Evolutionary conservation across 495 filamentous ascomycete species (phyloP).

Genomic region (Penicillium subrubescens): DNA sequence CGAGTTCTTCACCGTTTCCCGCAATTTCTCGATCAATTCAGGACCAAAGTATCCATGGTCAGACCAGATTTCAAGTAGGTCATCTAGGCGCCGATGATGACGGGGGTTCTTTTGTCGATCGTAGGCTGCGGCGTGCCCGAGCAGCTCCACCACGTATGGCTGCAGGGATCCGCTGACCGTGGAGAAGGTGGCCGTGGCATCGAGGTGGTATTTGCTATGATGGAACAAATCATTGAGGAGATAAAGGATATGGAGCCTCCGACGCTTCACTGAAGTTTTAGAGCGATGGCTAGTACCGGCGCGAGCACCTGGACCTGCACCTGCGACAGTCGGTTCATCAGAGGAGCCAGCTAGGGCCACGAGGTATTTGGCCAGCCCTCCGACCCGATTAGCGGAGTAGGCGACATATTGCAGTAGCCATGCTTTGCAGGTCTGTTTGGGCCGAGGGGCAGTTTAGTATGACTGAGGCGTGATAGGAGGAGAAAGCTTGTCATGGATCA

Average conservation of each 20-base stretch:
- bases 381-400: constrained; percentile 65
- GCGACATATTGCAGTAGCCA: constrained; percentile 77
- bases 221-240: constrained; percentile 82
- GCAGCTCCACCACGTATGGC: constrained; percentile 59
- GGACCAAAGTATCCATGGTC: constrained; percentile 66
- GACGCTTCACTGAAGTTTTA: constrained; percentile 63
- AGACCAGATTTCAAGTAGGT: constrained; percentile 74
- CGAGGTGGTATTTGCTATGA: constrained; percentile 65
- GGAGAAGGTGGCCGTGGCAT: constrained; percentile 43
- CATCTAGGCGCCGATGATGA: constrained; percentile 64
- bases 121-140: constrained; percentile 65
- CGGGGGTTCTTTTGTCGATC: constrained; percentile 58
- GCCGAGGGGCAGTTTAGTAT: constrained; percentile 48
- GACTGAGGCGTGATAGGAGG: constrained; percentile 22
- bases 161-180: constrained; percentile 63
- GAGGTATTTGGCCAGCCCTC: constrained; percentile 76
- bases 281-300: constrained; percentile 14
- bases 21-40: constrained; percentile 61
- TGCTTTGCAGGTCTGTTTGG: constrained; percentile 78
- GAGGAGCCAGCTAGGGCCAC: constrained; percentile 66
- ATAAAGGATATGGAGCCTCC: constrained; percentile 78
- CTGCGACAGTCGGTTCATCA: constrained; percentile 26
- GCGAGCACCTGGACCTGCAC: background rate
- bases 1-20: constrained; percentile 55
- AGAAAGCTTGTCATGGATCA: constrained; percentile 54